A percentile compares a stretch with the other conserved stretches of the same genome.
phyloP scores from a whole-genome alignment of 2,329 filamentous ascomycete genomes.

The Trichophyton mentagrophytes region DNA sequence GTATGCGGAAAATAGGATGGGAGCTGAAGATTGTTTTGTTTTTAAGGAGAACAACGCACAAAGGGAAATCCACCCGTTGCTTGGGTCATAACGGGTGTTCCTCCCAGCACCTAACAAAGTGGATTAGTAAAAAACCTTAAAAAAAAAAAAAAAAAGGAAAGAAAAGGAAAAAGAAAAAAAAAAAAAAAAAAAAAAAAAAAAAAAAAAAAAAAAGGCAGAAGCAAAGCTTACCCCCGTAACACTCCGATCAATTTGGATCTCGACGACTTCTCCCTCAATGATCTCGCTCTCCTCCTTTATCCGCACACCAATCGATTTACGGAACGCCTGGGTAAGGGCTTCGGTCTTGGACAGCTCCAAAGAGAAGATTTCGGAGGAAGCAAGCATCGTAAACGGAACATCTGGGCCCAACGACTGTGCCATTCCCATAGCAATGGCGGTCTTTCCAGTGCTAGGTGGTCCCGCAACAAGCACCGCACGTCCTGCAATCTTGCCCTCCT shows the following conservation, averaged over 20 bases:
- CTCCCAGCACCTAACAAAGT: no score
- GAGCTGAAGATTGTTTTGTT: no score
- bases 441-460: slow-evolving; percentile 94
- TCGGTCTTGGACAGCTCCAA: slow-evolving; percentile 99
- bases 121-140: no score
- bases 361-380: slow-evolving; percentile 94
- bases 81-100: no score
- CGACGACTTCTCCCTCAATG: slow-evolving; percentile 96
- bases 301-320: slow-evolving; percentile 92
- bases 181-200: neutral
- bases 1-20: no score
- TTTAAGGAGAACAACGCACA: no score
- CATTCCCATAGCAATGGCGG: slow-evolving; percentile 97
- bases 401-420: slow-evolving; percentile 87
- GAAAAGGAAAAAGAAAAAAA: no score
- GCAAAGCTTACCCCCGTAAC: slow-evolving; percentile 58
- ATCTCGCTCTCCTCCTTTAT: slow-evolving; percentile 99
- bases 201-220: neutral
- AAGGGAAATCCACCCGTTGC: no score
- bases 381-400: slow-evolving; percentile 90
- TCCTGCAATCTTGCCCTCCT: slow-evolving; percentile 95
- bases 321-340: slow-evolving; percentile 94
- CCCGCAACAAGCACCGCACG: slow-evolving; percentile 89
- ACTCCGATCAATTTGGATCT: slow-evolving; percentile 95
- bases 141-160: no score